Percentiles rank a stretch among this genome's conserved stretches.
phyloP scores from a whole-genome alignment of 2,329 filamentous ascomycete species.

The Tolypocladium cylindrosporum region DNA sequence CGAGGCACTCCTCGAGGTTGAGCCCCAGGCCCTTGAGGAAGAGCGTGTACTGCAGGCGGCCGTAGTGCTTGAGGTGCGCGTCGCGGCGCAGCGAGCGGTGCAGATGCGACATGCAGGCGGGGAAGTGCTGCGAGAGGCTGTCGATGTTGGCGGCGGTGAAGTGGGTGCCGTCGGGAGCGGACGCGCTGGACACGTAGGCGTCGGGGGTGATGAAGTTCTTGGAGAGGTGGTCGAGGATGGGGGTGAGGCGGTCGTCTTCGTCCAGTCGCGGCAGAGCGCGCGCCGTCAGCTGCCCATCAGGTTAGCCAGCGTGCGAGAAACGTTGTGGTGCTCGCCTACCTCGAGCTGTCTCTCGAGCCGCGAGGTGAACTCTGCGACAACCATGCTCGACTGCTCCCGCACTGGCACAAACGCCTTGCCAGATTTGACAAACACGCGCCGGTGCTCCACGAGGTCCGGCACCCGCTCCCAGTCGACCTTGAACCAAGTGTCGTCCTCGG shows the following conservation, averaged over 20 bases:
- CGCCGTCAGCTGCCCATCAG: slow-evolving; percentile 60
- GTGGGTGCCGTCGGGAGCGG: slow-evolving; percentile 56
- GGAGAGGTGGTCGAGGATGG: slow-evolving; percentile 66
- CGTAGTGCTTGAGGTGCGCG: slow-evolving; percentile 85
- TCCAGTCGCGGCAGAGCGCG: slow-evolving; percentile 84
- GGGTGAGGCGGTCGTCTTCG: slow-evolving; percentile 81
- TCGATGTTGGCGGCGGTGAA: slow-evolving; percentile 76
- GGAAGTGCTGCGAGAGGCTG: slow-evolving; percentile 69
- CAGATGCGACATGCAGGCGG: slow-evolving; percentile 87
- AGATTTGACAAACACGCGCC: slow-evolving; percentile 63
- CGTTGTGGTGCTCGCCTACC: slow-evolving; percentile 32
- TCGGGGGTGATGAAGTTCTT: slow-evolving; percentile 94
- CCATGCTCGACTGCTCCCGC: slow-evolving; percentile 79
- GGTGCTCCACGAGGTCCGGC: slow-evolving; percentile 74
- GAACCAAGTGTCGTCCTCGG: slow-evolving; percentile 81
- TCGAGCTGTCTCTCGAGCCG: slow-evolving; percentile 75
- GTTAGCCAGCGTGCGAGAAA: not conserved
- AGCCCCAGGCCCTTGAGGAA: slow-evolving; percentile 96
- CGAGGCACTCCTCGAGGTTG: slow-evolving; percentile 77
- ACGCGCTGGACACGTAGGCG: slow-evolving; percentile 58
- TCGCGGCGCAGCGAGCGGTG: slow-evolving; percentile 80
- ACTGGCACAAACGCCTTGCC: slow-evolving; percentile 90
- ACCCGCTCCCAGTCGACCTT: slow-evolving; percentile 95
- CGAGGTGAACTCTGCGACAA: slow-evolving; percentile 75
- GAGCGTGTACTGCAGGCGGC: slow-evolving; percentile 86